Base-by-base conservation (phyloP, 2,329 filamentous ascomycete species). In the Cladosporium sp. region DNA sequence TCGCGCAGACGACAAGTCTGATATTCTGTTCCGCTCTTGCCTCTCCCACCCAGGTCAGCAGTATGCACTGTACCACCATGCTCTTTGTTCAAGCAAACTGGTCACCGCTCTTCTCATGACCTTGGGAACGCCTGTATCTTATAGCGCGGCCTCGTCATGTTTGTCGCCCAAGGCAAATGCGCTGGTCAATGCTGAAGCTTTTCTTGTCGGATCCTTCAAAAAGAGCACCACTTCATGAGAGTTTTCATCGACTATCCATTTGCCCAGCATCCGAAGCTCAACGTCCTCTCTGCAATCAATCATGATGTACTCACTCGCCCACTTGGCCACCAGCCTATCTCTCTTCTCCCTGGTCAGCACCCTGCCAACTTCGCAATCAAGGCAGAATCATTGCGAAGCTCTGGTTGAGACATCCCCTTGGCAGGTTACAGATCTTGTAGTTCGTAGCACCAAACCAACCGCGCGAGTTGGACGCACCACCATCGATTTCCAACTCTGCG, bases 141-240 rank as follows among this genome's bases (percentile, higher is more conserved):
- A 14, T 12, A 34, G 17, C 42, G 42, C 54, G 42, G 49, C 54
- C 30, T 49, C 54, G 39, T 39, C 54, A 56, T 39, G 54, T 56
- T 56, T 56, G 42, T 49, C 14, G 15, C 11, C 11, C 40, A 39
- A 56, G 40, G 12, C 54, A 39, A 37, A 30, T 14, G 7, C 34
- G 22, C 25, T 28, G 47, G 54, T 56, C 30, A 56, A 56, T 56
- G 34, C 19, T 39, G 49, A 51, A 17, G 8, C 39, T 22, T 36
- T 12, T 19, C 15, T 28, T 37, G 3, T 9, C 3, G 5, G n/a
- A 12, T 11, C 15, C 19, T 17, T 25, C n/a, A 51, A 17, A 30
- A 8, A 15, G 11, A 19, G n/a, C n/a, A 12, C 28, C 17, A 28
- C 17, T n/a, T 3, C 7, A 39, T 5, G 20, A 14, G 14, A 25